These are phyloP conservation scores for Cadophora gregata DNA, from an alignment of 2,329 filamentous ascomycete species.

Conservation along the genomic window DNA sequence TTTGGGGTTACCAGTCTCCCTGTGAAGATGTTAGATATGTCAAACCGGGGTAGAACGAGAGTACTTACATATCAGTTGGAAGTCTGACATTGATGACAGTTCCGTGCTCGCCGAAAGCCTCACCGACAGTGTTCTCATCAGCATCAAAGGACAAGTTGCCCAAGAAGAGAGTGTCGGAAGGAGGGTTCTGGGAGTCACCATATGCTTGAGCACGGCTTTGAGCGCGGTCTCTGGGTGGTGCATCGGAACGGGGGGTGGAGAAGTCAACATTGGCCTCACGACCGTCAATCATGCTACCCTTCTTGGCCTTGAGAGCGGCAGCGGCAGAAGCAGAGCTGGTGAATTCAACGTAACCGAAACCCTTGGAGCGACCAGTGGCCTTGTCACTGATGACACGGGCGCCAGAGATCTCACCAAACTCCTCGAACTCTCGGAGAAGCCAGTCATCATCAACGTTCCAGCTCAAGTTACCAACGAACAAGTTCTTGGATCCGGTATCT, in stretches of 20 bases:
- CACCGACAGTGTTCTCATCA: slow-evolving; percentile 66
- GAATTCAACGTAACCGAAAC: slow-evolving; percentile 78
- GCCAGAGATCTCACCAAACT: slow-evolving; percentile 68
- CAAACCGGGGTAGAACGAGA: neutral
- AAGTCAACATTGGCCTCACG: slow-evolving; percentile 74
- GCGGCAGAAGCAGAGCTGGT: slow-evolving; percentile 62
- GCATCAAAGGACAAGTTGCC: slow-evolving; percentile 75
- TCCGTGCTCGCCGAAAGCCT: slow-evolving; percentile 68
- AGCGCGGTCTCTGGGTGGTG: slow-evolving; percentile 55
- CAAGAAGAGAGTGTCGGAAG: slow-evolving; percentile 72
- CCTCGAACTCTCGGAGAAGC: slow-evolving; percentile 71
- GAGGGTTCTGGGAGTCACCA: slow-evolving; percentile 68
- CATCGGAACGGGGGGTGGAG: slow-evolving; percentile 63
- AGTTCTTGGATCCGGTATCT: slow-evolving; percentile 58
- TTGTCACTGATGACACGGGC: slow-evolving; percentile 72
- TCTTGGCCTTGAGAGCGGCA: slow-evolving; percentile 68
- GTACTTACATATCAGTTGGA: slow-evolving; percentile 64
- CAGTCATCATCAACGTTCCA: slow-evolving; percentile 79
- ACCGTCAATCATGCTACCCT: slow-evolving; percentile 68
- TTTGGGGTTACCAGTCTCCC: slow-evolving; percentile 70
- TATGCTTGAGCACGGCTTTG: slow-evolving; percentile 58
- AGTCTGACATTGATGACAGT: slow-evolving; percentile 70
- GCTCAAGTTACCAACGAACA: slow-evolving; percentile 76
- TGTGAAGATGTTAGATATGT: slow-evolving; percentile 40
- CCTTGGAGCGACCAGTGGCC: slow-evolving; percentile 71